Evolutionary conservation across 2,329 filamentous ascomycete genomes (phyloP).

Genomic region (Aspergillus sp.): DNA sequence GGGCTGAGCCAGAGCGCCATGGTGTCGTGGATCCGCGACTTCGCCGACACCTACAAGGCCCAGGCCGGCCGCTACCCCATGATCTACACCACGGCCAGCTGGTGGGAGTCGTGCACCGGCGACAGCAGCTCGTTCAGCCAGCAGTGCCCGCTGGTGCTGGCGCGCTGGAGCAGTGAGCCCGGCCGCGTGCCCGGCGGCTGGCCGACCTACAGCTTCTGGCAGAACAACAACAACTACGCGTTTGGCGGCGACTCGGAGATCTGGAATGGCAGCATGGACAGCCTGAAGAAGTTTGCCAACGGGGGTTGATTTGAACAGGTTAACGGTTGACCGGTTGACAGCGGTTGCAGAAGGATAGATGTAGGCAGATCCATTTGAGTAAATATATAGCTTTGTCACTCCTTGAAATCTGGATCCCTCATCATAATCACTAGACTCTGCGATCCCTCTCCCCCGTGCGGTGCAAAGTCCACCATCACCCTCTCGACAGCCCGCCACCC

Average conservation of each 20-base stretch:
- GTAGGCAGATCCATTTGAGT: too few species aligned
- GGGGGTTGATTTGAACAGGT: slow-evolving; percentile 1
- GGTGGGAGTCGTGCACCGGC: slow-evolving; percentile 48
- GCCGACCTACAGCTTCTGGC: slow-evolving; percentile 48
- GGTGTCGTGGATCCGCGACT: slow-evolving; percentile 46
- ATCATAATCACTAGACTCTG: slow-evolving; percentile 19
- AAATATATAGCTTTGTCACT: background rate
- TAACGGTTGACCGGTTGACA: background rate
- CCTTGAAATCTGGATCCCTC: slow-evolving; percentile 8
- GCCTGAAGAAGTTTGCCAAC: slow-evolving; percentile 23
- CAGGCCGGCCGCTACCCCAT: slow-evolving; percentile 42
- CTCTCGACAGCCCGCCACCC: slow-evolving; percentile 38
- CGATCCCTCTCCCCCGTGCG: slow-evolving; percentile 14
- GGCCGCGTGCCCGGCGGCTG: slow-evolving; percentile 44
- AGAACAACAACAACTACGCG: slow-evolving; percentile 40
- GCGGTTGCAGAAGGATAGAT: too few species aligned
- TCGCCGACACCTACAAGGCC: slow-evolving; percentile 42
- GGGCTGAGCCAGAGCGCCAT: slow-evolving; percentile 39
- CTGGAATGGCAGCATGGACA: slow-evolving; percentile 39
- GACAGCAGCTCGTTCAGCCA: slow-evolving; percentile 38
- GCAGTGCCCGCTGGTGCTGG: slow-evolving; percentile 42
- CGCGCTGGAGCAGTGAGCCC: slow-evolving; percentile 33
- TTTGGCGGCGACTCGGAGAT: slow-evolving; percentile 47
- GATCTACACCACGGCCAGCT: slow-evolving; percentile 45
- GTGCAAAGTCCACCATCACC: slow-evolving; percentile 26